These are phyloP conservation scores for Leccinum boreale DNA, from an alignment of 768 basidiomycete genomes.

Conservation along the genomic window DNA sequence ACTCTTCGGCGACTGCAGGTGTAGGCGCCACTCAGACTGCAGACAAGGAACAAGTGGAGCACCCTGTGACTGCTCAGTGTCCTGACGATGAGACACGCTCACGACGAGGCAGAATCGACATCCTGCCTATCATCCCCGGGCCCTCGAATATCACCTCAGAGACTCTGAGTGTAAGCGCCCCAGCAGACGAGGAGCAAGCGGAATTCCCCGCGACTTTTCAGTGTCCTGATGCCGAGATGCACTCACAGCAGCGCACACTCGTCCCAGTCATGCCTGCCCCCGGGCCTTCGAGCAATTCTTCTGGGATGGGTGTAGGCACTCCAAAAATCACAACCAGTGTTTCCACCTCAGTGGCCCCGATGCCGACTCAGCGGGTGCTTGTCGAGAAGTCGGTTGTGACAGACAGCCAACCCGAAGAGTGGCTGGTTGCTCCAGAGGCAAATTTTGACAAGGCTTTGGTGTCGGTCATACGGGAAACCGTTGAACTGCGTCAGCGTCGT, in stretches of 20 bases:
- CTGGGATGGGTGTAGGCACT: background rate
- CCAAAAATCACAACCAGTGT: background rate
- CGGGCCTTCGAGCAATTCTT: no score
- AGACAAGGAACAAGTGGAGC: no score
- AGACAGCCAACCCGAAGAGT: background rate
- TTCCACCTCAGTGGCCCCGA: background rate
- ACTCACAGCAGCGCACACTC: no score
- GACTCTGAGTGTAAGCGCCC: no score
- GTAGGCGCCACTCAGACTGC: no score
- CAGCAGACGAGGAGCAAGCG: background rate
- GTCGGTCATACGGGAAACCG: background rate
- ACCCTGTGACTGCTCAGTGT: no score
- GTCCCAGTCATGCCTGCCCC: no score
- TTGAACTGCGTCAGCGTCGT: background rate
- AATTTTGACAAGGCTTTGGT: background rate
- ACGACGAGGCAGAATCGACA: no score
- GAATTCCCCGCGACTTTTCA: background rate
- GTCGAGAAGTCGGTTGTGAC: background rate
- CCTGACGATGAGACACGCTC: no score
- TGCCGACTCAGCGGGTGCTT: background rate
- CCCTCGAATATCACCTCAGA: no score
- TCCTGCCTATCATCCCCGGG: no score
- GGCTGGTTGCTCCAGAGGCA: background rate
- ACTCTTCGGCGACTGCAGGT: no score
- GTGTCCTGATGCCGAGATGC: background rate